Percentiles rank a stretch among this genome's conserved stretches.
Conservation (phyloP, 352 stramenopile species). For the Globisporangium echinulatum region DNA sequence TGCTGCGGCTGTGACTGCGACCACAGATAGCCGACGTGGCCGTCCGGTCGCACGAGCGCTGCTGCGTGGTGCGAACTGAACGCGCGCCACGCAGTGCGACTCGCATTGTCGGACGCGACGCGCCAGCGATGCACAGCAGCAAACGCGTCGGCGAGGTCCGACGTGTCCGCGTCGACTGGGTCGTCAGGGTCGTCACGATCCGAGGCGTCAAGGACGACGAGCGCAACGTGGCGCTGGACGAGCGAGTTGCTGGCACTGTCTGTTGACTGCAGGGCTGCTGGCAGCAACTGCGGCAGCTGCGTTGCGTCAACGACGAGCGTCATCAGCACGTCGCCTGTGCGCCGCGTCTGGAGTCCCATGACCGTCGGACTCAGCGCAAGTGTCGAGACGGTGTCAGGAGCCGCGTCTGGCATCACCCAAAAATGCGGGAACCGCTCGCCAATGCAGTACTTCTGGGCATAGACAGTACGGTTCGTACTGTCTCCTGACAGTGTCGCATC, state of each 20-base stretch:
- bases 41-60: constrained; percentile 72
- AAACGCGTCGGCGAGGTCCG: constrained; percentile 7
- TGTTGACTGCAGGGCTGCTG: not conserved
- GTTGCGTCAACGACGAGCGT: constrained; percentile 40
- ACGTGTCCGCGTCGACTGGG: not conserved
- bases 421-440: constrained; percentile 68
- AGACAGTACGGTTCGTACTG: constrained; percentile 15
- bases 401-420: constrained; percentile 19
- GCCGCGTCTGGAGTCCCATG: constrained; percentile 11
- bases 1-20: not conserved
- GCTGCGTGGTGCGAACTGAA: constrained; percentile 32
- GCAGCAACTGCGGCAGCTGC: not conserved
- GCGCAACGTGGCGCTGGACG: constrained; percentile 30
- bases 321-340: constrained; percentile 35
- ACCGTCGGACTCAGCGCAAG: constrained; percentile 29
- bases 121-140: constrained; percentile 27
- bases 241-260: constrained; percentile 7
- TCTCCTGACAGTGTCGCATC: too few relatives aligned
- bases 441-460: constrained; percentile 34
- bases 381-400: constrained; percentile 32
- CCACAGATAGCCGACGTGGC: constrained; percentile 71
- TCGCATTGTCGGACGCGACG: constrained; percentile 17
- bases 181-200: constrained; percentile 12
- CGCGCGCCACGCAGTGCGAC: constrained; percentile 25
- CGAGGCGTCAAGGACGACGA: constrained; percentile 26